phyloP scores from a whole-genome alignment of 768 basidiomycete genomes.

The Panaeolus cyanescens region DNA sequence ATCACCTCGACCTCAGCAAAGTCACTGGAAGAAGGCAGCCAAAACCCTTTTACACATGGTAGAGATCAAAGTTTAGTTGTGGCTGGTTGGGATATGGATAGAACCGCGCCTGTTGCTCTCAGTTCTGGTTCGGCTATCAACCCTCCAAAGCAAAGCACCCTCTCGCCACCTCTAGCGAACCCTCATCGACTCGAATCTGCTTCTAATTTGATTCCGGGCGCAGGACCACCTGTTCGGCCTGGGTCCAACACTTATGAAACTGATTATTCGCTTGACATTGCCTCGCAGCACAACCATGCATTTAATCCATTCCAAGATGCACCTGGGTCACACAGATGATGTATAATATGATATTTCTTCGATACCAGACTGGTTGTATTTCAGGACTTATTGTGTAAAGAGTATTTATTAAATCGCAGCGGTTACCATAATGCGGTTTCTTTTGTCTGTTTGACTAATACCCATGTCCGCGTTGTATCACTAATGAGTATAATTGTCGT shows the following conservation, averaged over 20 bases:
- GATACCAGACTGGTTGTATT: too few relatives aligned
- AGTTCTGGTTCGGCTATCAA: background rate
- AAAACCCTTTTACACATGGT: background rate
- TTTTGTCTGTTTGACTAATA: background rate
- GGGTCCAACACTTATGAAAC: background rate
- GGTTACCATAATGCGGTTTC: background rate
- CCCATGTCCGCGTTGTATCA: background rate
- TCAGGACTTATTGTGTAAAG: background rate
- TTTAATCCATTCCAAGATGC: background rate
- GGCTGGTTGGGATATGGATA: background rate
- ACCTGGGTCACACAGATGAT: background rate
- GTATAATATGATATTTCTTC: background rate
- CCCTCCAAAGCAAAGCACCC: background rate
- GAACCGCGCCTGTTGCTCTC: background rate
- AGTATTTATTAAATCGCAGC: background rate
- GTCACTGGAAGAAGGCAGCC: background rate
- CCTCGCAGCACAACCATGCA: background rate
- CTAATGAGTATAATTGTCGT: conserved; percentile 1
- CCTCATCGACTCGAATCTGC: background rate
- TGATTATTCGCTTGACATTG: background rate
- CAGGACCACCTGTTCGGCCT: background rate
- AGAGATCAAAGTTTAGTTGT: background rate
- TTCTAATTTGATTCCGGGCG: background rate
- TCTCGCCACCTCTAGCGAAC: background rate
- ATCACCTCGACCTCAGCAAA: background rate